Conservation (phyloP, 2,329 filamentous ascomycete genomes). For the Curvularia verruculosa region DNA sequence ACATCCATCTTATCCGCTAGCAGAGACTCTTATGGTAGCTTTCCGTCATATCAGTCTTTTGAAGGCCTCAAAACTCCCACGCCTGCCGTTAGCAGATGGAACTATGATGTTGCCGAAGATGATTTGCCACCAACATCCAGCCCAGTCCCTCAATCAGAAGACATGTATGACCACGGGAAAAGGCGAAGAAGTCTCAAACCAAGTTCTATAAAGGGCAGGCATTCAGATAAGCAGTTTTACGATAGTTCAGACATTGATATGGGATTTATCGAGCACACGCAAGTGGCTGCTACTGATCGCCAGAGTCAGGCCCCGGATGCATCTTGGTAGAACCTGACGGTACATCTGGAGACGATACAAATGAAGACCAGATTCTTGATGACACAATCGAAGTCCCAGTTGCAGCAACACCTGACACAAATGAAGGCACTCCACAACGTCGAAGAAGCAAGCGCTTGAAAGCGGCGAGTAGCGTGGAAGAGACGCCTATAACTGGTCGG, state of each 20-base stretch:
- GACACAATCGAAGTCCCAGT: neutral
- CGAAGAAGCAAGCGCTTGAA: conserved; percentile 2
- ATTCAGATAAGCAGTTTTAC: neutral
- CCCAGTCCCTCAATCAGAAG: conserved; percentile 37
- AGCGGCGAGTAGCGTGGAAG: neutral
- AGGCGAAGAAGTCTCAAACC: conserved; percentile 18
- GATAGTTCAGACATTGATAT: conserved; percentile 15
- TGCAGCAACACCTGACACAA: neutral
- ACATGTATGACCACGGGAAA: conserved; percentile 34
- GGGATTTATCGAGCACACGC: conserved; percentile 52
- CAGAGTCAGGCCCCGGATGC: conserved; percentile 50
- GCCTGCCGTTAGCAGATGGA: neutral
- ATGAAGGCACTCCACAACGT: neutral
- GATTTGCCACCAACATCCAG: conserved; percentile 21
- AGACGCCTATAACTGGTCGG: neutral
- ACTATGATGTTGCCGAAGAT: neutral
- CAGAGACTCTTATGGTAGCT: conserved; percentile 45
- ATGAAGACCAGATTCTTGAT: neutral
- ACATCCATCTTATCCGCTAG: conserved; percentile 21
- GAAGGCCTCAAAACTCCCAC: conserved; percentile 3
- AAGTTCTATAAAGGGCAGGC: conserved; percentile 4
- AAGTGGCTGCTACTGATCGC: conserved; percentile 49
- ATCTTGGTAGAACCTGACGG: conserved; percentile 31
- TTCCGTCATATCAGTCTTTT: conserved; percentile 35
- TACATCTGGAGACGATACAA: conserved; percentile 4